A percentile compares a stretch with the other conserved stretches of the same genome.
Evolutionary conservation across 176 grass and related monocot species (phyloP).

Genomic region (Raddia distichophylla): DNA sequence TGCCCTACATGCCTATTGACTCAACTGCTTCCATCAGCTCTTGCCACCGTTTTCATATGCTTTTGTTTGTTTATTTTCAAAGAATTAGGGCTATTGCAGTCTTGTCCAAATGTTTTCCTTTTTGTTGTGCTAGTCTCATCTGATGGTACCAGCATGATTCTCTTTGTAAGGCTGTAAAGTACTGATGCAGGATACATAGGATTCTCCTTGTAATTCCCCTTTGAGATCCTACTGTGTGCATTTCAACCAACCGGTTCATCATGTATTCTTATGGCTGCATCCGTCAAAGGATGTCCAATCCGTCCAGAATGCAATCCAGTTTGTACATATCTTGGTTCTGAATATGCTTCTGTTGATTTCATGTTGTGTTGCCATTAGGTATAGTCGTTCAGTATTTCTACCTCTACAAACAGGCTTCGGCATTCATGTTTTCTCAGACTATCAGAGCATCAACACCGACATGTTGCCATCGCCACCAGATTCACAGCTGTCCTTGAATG

Average conservation of each 20-base stretch:
- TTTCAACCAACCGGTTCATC: background rate
- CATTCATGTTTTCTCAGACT: background rate
- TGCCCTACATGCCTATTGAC: background rate
- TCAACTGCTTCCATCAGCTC: background rate
- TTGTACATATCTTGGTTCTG: background rate
- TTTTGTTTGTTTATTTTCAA: slow-evolving; percentile 21
- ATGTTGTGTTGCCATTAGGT: background rate
- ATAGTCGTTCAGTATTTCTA: background rate
- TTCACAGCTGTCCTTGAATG: background rate
- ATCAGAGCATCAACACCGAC: background rate
- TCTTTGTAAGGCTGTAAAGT: slow-evolving; percentile 37
- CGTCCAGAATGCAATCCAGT: background rate
- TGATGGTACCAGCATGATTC: slow-evolving; percentile 22
- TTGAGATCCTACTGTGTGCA: slow-evolving; percentile 2
- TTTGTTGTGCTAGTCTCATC: slow-evolving; percentile 11
- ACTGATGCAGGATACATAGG: slow-evolving; percentile 26
- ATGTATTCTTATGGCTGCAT: background rate
- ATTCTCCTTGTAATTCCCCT: slow-evolving; percentile 30
- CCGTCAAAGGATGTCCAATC: background rate
- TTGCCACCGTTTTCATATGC: background rate
- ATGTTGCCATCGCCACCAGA: background rate
- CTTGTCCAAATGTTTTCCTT: background rate
- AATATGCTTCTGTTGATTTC: background rate
- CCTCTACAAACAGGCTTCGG: background rate
- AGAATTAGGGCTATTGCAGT: background rate